Evolutionary conservation across 306 rosid genomes (phyloP).

Genomic region (Mucuna pruriens): DNA sequence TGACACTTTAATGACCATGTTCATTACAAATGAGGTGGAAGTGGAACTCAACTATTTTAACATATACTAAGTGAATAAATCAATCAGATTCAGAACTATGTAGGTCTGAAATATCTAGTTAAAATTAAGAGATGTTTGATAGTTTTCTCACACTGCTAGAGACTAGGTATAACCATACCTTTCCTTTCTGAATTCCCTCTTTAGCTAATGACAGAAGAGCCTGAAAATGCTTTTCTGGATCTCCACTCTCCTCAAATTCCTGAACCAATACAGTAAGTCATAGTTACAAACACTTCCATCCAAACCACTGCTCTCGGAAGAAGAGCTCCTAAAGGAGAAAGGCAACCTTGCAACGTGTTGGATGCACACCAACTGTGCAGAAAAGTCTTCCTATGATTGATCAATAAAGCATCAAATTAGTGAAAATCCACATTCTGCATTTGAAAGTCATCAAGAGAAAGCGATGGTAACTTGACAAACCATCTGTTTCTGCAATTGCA

Average conservation of each 20-base stretch:
- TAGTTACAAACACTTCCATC: slow-evolving; percentile 38
- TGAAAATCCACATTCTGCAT: slow-evolving; percentile 27
- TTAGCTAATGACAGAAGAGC: slow-evolving; percentile 81
- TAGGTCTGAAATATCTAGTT: slow-evolving; percentile 6
- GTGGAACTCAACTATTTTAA: neutral
- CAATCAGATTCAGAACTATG: slow-evolving; percentile 7
- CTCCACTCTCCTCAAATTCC: slow-evolving; percentile 93
- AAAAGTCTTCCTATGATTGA: slow-evolving; percentile 75
- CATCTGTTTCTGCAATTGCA: slow-evolving; percentile 89
- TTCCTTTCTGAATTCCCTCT: slow-evolving; percentile 94
- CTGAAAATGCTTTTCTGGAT: slow-evolving; percentile 90
- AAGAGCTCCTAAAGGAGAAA: slow-evolving; percentile 26
- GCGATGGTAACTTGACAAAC: slow-evolving; percentile 44
- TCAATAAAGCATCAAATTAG: slow-evolving; percentile 36
- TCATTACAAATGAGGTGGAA: neutral
- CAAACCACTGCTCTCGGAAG: slow-evolving; percentile 17
- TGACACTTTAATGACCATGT: neutral
- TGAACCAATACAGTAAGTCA: slow-evolving; percentile 44
- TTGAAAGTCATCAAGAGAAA: slow-evolving; percentile 21
- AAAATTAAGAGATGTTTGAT: slow-evolving; percentile 10
- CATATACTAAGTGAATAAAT: neutral
- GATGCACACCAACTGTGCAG: slow-evolving; percentile 98
- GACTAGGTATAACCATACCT: slow-evolving; percentile 61
- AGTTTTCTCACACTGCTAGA: neutral
- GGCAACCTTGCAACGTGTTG: slow-evolving; percentile 94